Evolutionary conservation across 1,284 basidiomycete species (phyloP), one percentile per base, ranked within the genome.

Genomic region (Neonothopanus nambi): DNA sequence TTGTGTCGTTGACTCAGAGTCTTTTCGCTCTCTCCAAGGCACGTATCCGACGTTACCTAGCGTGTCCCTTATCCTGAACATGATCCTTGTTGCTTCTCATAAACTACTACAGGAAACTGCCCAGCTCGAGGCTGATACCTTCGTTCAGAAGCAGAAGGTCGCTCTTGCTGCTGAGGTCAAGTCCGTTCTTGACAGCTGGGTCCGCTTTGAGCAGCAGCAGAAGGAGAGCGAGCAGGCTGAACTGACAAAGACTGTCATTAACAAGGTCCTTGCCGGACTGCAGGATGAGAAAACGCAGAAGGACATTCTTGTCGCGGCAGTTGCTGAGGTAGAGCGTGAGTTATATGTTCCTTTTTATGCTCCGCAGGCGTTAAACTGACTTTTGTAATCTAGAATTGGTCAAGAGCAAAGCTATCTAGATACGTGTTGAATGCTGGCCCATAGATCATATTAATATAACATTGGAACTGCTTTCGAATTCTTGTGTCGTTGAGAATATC

Each of bases 151-250:
- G 66, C 96, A 99, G 79, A 91, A 93, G 75, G 87, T 90, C 60
- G 85, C 83, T 47, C 77, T 98, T 64, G 88, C 95, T 36, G 62
- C 88, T 48, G 97, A 99, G 78, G 80, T 98, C 71, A 99, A 98
- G 80, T 65, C 87, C 36, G 95, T 99, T 36, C 85, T 99, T 56
- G 97, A 99, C 81, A 92, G 90, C 70, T 98, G 96, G 95, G 95
- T 96, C 57, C 91, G 96, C 68, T 95, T 86, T 75, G 96, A 99
- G 80, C 95, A 97, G 69, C 93, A 95, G 73, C 81, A 88, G 70
- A 94, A 97, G 78, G 95, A 99, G 81, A 89, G 82, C 66, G 94
- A 99, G 79, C 97, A 99, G 83, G 80, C 84, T 33, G 89, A 93
- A 52, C 86, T 99, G 51, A 89, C 94, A 60, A 88, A 90, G 80